A percentile compares a stretch with the other conserved stretches of the same genome.
phyloP scores from a whole-genome alignment of 345 rosid genomes.

The Psidium guajava region DNA sequence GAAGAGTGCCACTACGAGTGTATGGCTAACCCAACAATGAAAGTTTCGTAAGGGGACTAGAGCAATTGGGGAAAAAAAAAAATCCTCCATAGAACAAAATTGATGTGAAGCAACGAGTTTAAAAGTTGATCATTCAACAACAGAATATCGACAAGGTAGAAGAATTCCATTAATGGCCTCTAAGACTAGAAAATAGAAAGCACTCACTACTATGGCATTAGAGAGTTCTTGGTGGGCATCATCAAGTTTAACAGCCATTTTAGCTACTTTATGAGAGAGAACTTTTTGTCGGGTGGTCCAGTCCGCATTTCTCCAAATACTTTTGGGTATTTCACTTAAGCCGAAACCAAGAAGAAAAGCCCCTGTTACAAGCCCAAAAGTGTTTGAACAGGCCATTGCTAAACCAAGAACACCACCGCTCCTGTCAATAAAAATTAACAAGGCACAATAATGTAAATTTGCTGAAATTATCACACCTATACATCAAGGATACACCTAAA shows the following conservation, averaged over 20 bases:
- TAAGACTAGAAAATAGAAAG: background rate
- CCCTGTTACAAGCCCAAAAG: conserved; percentile 99
- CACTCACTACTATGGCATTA: conserved; percentile 91
- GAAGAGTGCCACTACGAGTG: too few relatives aligned
- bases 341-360: conserved; percentile 99
- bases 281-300: conserved; percentile 91
- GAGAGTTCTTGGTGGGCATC: conserved; percentile 97
- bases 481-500: background rate
- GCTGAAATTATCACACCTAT: background rate
- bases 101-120: background rate
- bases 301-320: conserved; percentile 83
- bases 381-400: conserved; percentile 98
- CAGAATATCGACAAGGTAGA: background rate
- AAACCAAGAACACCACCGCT: conserved; percentile 60
- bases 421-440: conserved; percentile 24
- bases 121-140: background rate
- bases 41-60: too few relatives aligned
- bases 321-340: conserved; percentile 90
- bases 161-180: background rate
- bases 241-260: conserved; percentile 95
- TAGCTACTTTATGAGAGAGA: conserved; percentile 95
- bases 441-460: background rate
- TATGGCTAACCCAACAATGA: too few relatives aligned
- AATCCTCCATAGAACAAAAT: background rate
- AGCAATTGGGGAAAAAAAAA: background rate